A percentile compares a stretch with the other conserved stretches of the same genome.
These are phyloP conservation scores for Puccinia hordei DNA, from an alignment of 1,284 basidiomycete genomes.

Conservation along the genomic window DNA sequence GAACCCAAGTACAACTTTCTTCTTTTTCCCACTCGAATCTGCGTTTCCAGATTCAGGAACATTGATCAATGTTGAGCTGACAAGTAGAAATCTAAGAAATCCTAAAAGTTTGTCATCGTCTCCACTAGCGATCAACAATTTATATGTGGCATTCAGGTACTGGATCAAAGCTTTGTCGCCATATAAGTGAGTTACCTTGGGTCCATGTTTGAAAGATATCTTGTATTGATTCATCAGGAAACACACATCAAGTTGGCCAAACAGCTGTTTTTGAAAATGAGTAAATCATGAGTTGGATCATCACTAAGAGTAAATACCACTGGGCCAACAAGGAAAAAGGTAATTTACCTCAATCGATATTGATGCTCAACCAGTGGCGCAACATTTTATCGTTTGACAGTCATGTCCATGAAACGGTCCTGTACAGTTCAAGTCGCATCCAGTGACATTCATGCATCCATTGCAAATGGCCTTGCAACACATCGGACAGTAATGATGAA, in stretches of 20 bases:
- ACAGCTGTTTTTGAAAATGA: neutral
- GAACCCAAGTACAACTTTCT: slow-evolving; percentile 87
- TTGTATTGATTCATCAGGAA: slow-evolving; percentile 22
- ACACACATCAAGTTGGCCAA: slow-evolving; percentile 32
- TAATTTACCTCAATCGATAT: slow-evolving; percentile 39
- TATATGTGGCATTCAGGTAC: no score
- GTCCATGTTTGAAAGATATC: slow-evolving; percentile 20
- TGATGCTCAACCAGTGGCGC: no score
- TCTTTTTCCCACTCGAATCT: slow-evolving; percentile 61
- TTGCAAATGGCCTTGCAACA: slow-evolving; percentile 36
- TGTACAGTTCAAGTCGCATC: slow-evolving; percentile 27
- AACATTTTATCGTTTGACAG: no score
- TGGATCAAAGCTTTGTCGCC: no score
- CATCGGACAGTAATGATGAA: no score
- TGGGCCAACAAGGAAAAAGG: neutral
- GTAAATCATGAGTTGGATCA: neutral
- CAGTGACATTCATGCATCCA: slow-evolving; percentile 31
- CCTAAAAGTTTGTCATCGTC: neutral
- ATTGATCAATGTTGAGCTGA: slow-evolving; percentile 28
- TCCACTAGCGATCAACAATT: neutral
- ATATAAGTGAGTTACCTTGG: no score
- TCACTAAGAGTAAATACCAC: neutral
- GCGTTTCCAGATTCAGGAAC: slow-evolving; percentile 72
- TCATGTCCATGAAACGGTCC: no score
- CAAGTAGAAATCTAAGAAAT: slow-evolving; percentile 2